phyloP scores from a whole-genome alignment of 2,329 filamentous ascomycete genomes.

The Penicillium sp. region DNA sequence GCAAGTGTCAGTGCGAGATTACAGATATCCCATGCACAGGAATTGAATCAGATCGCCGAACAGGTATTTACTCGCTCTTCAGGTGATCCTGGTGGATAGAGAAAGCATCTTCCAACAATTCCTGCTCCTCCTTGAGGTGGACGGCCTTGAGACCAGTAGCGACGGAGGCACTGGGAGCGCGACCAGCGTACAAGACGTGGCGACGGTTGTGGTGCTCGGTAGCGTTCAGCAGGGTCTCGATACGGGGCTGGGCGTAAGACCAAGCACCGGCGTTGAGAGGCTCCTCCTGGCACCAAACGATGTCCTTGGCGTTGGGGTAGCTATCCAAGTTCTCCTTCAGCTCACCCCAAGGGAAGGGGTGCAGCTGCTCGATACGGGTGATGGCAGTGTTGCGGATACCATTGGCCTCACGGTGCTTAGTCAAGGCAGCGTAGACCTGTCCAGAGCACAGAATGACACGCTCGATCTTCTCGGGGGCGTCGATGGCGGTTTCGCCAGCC shows the following conservation, averaged over 20 bases:
- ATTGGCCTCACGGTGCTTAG: conserved; percentile 86
- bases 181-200: conserved; percentile 95
- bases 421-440: conserved; percentile 86
- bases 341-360: conserved; percentile 98
- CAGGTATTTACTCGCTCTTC: conserved; percentile 58
- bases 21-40: conserved; percentile 3
- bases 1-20: conserved; percentile 10
- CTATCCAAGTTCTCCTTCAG: conserved; percentile 93
- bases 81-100: conserved; percentile 63
- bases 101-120: conserved; percentile 68
- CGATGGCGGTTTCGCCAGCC: conserved; percentile 70
- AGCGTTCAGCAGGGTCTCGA: conserved; percentile 93
- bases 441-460: conserved; percentile 92
- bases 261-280: conserved; percentile 95
- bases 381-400: conserved; percentile 88
- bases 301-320: conserved; percentile 96
- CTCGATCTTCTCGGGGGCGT: conserved; percentile 79
- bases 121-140: conserved; percentile 90
- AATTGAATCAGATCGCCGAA: conserved; percentile 2
- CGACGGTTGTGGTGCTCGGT: conserved; percentile 88
- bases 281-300: conserved; percentile 97
- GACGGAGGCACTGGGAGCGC: conserved; percentile 88
- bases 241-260: conserved; percentile 94
- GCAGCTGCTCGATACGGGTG: conserved; percentile 93
- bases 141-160: conserved; percentile 86